Base-by-base conservation (phyloP, 192 early-diverging fungal genomes). In the Borealophlyctis nickersoniae region DNA sequence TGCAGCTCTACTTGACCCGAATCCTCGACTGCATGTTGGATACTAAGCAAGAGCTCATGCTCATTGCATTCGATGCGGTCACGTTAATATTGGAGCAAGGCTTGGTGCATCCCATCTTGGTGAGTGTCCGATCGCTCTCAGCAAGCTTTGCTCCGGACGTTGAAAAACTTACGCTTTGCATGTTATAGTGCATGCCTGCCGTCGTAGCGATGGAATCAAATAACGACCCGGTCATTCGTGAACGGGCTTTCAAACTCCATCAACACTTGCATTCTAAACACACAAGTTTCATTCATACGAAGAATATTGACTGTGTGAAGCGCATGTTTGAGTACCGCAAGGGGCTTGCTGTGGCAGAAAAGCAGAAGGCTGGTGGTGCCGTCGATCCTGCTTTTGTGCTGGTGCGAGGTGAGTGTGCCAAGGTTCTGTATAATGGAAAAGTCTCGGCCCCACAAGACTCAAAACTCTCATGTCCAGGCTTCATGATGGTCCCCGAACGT, bases 51-150 rank as follows among this genome's bases (percentile, higher is more conserved):
- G 30, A 73, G n/a, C 74, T 98, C n/a, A 85, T 87, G 28, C 69
- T 67, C 7, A 73, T 80, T 0, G 87, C 92, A 5, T 90, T 96
- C 60, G 89, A 94, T 53, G 89, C 92, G 0, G 78, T 96, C 4
- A 76, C 77, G 4, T 76, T 89, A n/a, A 89, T 94, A 29, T 69
- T 94, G n/a, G 86, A 90, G 56, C 93, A 96, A 65, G 94, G 94
- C 0, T 75, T 96, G 23, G 92, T 89, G 9, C 93, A 96, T 70
- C 96, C 96, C 4, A 77, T 91, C 14, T 72, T 85, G 60, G 87
- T 88, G 63, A 62, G 71, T 69, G 31, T 29, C 7, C 11, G 36
- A 11, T 36, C 4, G 2, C 48, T 70, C 26, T 24, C 13, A 36
- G 53, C 23, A 58, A 32, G 9, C 9, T 57, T 7, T 52, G 4